Conservation (phyloP, 148 eudicot genomes). For the Rhododendron henanense region DNA sequence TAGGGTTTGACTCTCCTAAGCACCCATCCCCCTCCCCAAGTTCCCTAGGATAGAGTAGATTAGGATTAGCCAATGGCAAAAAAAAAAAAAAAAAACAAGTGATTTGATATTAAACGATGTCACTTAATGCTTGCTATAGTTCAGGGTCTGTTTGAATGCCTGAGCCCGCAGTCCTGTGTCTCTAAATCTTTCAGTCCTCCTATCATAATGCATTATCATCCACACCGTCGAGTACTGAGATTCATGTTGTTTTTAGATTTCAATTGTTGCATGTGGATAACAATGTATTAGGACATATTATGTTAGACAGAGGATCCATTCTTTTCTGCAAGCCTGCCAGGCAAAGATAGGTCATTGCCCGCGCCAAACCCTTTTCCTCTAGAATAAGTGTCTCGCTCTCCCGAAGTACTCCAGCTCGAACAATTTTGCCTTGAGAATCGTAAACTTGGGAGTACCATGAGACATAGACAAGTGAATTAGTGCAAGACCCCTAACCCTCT, state of each 20-base stretch:
- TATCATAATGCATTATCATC: neutral
- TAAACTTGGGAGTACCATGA: neutral
- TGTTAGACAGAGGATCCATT: neutral
- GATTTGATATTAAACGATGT: slow-evolving; percentile 37
- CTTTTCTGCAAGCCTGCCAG: neutral
- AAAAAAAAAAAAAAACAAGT: neutral
- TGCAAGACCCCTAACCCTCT: neutral
- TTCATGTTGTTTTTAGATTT: neutral
- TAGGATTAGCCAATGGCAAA: too few relatives aligned
- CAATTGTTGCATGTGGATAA: neutral
- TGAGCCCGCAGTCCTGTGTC: neutral
- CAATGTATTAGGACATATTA: neutral
- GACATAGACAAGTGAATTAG: neutral
- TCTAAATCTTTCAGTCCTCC: neutral
- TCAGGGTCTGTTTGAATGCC: neutral
- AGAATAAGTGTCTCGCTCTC: neutral
- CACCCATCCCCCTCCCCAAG: too few relatives aligned
- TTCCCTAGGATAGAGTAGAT: slow-evolving; percentile 23
- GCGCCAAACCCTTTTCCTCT: neutral
- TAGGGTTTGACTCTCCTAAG: too few relatives aligned
- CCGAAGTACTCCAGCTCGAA: neutral
- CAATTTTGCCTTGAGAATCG: neutral
- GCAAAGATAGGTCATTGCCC: neutral
- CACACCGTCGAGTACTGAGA: neutral
- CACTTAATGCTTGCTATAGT: neutral